Conservation (phyloP, 768 basidiomycete species). For the Leucosporidium scottii region DNA sequence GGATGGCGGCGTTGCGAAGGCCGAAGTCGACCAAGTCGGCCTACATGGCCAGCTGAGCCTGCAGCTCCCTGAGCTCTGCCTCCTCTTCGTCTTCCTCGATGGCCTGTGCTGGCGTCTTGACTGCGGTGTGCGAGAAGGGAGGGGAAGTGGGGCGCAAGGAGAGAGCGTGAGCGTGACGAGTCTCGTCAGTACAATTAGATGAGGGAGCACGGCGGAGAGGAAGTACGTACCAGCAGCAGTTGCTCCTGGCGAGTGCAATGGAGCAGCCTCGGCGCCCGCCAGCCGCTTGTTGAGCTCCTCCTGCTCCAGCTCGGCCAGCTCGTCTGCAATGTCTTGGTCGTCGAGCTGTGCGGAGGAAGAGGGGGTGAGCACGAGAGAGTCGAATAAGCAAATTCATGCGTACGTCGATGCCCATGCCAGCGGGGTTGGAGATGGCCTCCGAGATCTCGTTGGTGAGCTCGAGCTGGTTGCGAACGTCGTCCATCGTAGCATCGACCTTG, state of each 20-base stretch:
- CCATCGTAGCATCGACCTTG: constrained; percentile 86
- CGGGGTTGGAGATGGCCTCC: constrained; percentile 72
- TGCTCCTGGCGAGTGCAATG: constrained; percentile 66
- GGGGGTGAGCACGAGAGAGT: neutral
- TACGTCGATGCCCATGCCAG: constrained; percentile 61
- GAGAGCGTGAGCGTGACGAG: neutral
- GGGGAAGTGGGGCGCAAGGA: neutral
- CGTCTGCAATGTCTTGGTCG: constrained; percentile 68
- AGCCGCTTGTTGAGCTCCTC: constrained; percentile 78
- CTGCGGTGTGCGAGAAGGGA: constrained; percentile 40
- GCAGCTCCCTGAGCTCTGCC: constrained; percentile 75
- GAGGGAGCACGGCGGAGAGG: neutral
- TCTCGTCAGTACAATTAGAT: neutral
- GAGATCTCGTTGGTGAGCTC: constrained; percentile 88
- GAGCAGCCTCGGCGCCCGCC: constrained; percentile 78
- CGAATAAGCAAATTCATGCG: constrained; percentile 44
- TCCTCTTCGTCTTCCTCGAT: constrained; percentile 84
- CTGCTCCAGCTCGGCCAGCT: constrained; percentile 81
- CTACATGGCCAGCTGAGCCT: constrained; percentile 78
- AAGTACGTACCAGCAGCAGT: constrained; percentile 12
- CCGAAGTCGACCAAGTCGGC: too few species aligned
- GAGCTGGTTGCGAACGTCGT: constrained; percentile 77
- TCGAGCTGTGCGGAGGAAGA: constrained; percentile 25
- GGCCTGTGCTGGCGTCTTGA: constrained; percentile 39
- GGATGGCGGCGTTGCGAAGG: too few species aligned